These are phyloP conservation scores for Dipteronia sinensis DNA, from an alignment of 345 rosid genomes.

Conservation along the genomic window DNA sequence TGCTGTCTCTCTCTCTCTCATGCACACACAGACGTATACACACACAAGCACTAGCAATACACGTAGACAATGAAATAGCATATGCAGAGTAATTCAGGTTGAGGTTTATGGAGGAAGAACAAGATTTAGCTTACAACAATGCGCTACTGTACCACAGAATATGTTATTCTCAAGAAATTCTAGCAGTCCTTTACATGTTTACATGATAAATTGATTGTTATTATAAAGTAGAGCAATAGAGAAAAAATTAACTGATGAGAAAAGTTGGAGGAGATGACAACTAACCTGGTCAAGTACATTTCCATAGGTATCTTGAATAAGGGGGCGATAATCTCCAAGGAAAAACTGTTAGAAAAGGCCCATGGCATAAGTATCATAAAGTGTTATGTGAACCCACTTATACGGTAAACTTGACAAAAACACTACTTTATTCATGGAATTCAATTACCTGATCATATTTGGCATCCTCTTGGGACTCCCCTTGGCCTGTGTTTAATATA, in stretches of 20 bases:
- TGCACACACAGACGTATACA: background rate
- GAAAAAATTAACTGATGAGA: constrained; percentile 8
- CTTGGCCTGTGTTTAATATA: constrained; percentile 92
- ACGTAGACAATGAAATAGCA: background rate
- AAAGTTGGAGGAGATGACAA: constrained; percentile 23
- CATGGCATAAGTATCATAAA: constrained; percentile 18
- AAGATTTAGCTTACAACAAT: background rate
- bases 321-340: constrained; percentile 97
- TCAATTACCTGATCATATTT: constrained; percentile 89
- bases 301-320: constrained; percentile 79
- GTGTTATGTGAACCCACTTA: background rate
- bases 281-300: constrained; percentile 93
- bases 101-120: background rate
- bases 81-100: background rate
- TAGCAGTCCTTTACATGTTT: background rate
- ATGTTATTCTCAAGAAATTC: background rate
- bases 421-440: constrained; percentile 13
- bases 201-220: background rate
- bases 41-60: background rate
- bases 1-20: background rate
- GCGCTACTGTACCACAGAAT: background rate
- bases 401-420: constrained; percentile 7
- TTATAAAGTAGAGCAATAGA: background rate
- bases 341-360: constrained; percentile 64
- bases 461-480: constrained; percentile 92